A percentile compares a stretch with the other conserved stretches of the same genome.
Evolutionary conservation across 2,329 filamentous ascomycete genomes (phyloP).

Genomic region (Scopulariopsis brevicaulis): DNA sequence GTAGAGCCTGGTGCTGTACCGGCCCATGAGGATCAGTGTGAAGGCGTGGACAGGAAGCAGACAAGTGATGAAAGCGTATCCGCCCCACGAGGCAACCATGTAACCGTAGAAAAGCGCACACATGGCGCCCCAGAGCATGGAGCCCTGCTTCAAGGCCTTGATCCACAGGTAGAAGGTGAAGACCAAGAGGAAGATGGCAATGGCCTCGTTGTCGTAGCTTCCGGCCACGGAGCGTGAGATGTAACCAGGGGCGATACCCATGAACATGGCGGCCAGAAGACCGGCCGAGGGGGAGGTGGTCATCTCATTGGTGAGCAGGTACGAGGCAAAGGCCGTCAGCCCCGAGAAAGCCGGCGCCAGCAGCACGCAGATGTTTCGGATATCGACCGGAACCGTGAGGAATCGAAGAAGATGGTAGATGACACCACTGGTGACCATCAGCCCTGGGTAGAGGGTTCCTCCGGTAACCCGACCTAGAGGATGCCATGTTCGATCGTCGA

Average conservation of each 20-base stretch:
- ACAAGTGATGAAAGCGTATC: constrained; percentile 99
- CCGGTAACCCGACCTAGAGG: constrained; percentile 95
- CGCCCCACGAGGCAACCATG: constrained; percentile 99
- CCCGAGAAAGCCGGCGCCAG: constrained; percentile 92
- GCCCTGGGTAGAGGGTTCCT: constrained; percentile 93
- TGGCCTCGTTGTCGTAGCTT: constrained; percentile 98
- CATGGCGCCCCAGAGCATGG: constrained; percentile 90
- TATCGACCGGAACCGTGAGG: constrained; percentile 87
- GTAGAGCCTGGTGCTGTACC: constrained; percentile 88
- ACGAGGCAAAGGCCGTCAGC: constrained; percentile 82
- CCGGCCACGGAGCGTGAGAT: constrained; percentile 96
- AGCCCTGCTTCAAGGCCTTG: constrained; percentile 93
- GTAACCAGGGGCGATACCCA: constrained; percentile 95
- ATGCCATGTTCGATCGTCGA: constrained; percentile 99
- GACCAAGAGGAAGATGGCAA: constrained; percentile 95
- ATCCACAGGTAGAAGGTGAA: constrained; percentile 99
- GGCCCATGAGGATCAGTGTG: constrained; percentile 90
- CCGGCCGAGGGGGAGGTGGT: constrained; percentile 89
- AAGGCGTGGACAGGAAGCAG: constrained; percentile 89
- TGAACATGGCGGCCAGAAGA: constrained; percentile 86
- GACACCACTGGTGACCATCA: constrained; percentile 97
- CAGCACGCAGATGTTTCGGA: constrained; percentile 96
- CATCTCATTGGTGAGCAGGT: constrained; percentile 96
- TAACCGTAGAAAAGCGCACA: constrained; percentile 97
- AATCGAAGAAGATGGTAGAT: constrained; percentile 92